Conservation (phyloP, 495 filamentous ascomycete species). For the Amphirosellinia nigrospora region DNA sequence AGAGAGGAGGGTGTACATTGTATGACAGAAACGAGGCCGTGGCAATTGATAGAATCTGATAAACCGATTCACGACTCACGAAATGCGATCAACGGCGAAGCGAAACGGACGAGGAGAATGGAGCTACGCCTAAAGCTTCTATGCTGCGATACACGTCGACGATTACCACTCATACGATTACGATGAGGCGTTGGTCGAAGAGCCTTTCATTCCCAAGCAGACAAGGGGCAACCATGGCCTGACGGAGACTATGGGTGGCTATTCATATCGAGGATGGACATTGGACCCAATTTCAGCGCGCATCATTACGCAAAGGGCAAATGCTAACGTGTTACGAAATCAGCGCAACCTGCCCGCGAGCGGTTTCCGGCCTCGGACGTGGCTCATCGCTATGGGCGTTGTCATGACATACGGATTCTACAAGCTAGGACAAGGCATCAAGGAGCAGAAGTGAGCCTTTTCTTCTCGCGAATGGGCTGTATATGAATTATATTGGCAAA, state of each 20-base stretch:
- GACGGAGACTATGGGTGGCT: not conserved
- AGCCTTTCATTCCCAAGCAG: not conserved
- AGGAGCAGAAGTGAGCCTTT: constrained; percentile 89
- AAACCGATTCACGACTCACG: not conserved
- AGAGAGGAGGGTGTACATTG: not conserved
- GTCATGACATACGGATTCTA: constrained; percentile 92
- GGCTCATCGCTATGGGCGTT: constrained; percentile 73
- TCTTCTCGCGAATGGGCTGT: not conserved
- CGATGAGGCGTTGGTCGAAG: not conserved
- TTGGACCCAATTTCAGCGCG: not conserved
- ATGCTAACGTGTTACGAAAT: not conserved
- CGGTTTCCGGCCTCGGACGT: constrained; percentile 81
- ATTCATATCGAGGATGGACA: not conserved
- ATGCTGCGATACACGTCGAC: not conserved
- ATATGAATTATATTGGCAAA: not conserved
- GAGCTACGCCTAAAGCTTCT: not conserved
- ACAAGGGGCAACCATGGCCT: not conserved
- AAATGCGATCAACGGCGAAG: not conserved
- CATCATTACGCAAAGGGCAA: not conserved
- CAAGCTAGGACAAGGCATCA: constrained; percentile 74
- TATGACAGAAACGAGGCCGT: not conserved
- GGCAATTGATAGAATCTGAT: not conserved
- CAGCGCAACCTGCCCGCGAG: constrained; percentile 92
- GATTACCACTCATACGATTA: not conserved
- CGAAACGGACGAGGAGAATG: not conserved